Conservation (phyloP, 2,329 filamentous ascomycete species). For the Aspergillus pseudoglaucus region DNA sequence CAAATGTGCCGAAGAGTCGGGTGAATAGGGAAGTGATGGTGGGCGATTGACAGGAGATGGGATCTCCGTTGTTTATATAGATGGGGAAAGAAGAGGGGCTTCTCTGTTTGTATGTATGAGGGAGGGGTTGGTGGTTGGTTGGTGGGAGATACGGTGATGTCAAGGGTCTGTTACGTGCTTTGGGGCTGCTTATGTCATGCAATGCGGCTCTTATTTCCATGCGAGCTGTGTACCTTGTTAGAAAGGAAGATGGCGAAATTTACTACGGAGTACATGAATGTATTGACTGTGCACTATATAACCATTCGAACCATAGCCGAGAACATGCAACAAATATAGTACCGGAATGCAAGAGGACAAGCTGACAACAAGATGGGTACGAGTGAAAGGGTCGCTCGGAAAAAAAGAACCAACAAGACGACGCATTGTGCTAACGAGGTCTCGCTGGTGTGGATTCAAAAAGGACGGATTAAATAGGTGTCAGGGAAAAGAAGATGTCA, state of each 20-base stretch:
- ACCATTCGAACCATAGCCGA: too few relatives aligned
- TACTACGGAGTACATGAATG: too few relatives aligned
- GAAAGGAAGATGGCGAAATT: too few relatives aligned
- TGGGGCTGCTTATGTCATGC: slow-evolving; percentile 7
- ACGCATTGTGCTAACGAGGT: background rate
- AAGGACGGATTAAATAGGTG: background rate
- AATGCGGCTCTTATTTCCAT: background rate
- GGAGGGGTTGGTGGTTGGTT: slow-evolving; percentile 6
- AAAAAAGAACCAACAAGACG: too few relatives aligned
- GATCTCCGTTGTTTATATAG: background rate
- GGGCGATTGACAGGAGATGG: slow-evolving; percentile 18
- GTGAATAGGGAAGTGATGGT: slow-evolving; percentile 64
- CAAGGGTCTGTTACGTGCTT: background rate
- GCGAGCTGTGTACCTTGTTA: too few relatives aligned
- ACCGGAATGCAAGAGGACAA: too few relatives aligned
- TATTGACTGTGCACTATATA: too few relatives aligned
- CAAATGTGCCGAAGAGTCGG: slow-evolving; percentile 60
- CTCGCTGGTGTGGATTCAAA: background rate
- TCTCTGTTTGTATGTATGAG: background rate
- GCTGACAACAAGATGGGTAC: too few relatives aligned
- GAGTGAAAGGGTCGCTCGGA: too few relatives aligned
- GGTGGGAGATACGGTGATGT: background rate
- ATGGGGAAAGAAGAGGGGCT: background rate
- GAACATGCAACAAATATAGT: too few relatives aligned
- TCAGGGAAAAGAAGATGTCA: background rate